phyloP scores from a whole-genome alignment of 805 yeast species.

The Pichia rugopelliculosa region DNA sequence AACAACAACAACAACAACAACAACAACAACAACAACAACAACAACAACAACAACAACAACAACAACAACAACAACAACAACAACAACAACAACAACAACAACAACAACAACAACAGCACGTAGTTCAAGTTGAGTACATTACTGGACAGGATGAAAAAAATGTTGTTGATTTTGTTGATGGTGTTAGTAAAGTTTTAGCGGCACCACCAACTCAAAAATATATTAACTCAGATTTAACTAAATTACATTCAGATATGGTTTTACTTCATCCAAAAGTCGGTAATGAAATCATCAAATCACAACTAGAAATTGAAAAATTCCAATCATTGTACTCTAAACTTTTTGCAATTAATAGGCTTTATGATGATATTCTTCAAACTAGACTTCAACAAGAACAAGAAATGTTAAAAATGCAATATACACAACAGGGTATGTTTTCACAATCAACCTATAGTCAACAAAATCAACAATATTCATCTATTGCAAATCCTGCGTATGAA shows the following conservation, averaged over 20 bases:
- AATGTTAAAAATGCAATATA: constrained; percentile 1
- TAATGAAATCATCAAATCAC: constrained; percentile 47
- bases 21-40: background rate
- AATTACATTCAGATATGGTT: constrained; percentile 52
- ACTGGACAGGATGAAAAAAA: constrained; percentile 62
- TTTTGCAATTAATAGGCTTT: constrained; percentile 65
- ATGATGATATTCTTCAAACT: constrained; percentile 65
- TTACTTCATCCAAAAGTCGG: constrained; percentile 65
- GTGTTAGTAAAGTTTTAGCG: constrained; percentile 44
- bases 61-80: background rate
- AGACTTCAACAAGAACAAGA: constrained; percentile 30
- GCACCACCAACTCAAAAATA: constrained; percentile 32
- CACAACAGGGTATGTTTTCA: background rate
- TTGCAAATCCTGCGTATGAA: background rate
- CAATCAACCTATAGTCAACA: background rate
- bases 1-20: background rate
- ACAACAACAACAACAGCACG: background rate
- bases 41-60: background rate
- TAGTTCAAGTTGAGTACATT: constrained; percentile 27
- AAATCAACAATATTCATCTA: background rate
- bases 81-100: background rate
- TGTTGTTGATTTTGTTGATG: constrained; percentile 58
- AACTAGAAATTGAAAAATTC: constrained; percentile 54
- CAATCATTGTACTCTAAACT: constrained; percentile 73
- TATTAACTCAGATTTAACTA: constrained; percentile 45